Evolutionary conservation across 2,329 filamentous ascomycete genomes (phyloP), one percentile per base, ranked within the genome.

Genomic region (Cytospora piceicola): DNA sequence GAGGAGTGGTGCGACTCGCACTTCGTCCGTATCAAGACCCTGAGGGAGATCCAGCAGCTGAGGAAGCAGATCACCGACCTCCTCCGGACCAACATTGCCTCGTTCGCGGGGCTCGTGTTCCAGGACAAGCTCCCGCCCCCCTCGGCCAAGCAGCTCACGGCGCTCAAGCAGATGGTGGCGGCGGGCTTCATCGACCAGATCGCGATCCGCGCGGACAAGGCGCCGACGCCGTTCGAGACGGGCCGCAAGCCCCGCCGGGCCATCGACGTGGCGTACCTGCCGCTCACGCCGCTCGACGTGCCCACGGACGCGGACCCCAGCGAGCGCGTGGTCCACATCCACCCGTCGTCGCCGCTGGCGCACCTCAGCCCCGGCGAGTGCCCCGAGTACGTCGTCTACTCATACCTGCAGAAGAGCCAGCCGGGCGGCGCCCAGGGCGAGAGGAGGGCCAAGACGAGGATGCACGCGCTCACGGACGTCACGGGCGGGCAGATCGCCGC

Each of bases 131-230:
- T 90, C 3, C 80, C 84, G 57, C 81, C 82, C 0, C 88, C 88
- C 0, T 85, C 86, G 0, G 80, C 88, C 8, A 90, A 88, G 70
- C 90, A 93, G 73, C 81, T 96, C 32, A 88, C 89, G 56, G 88
- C 92, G 0, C 82, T 99, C 32, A 96, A 96, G 76, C 92, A 97
- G 74, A 96, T 98, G 79, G 88, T 92, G 27, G 92, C 94, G 0
- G 90, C 93, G 0, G 95, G 94, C 0, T 98, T 97, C 79, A 88
- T 98, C 73, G 95, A 99, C 77, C 91, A 97, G 71, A 86, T 99
- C 51, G 95, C 95, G 55, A 93, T 98, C 71, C 91, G 95, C 67
- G 92, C 92, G 4, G 94, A 99, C 76, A 81, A 93, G n/a, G 84
- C 92, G 0, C 92, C 93, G 0, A 84, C 83, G 15, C 91, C 92